A percentile compares a stretch with the other conserved stretches of the same genome.
phyloP scores from a whole-genome alignment of 257 asterid genomes.

The Forsythia viridissima region DNA sequence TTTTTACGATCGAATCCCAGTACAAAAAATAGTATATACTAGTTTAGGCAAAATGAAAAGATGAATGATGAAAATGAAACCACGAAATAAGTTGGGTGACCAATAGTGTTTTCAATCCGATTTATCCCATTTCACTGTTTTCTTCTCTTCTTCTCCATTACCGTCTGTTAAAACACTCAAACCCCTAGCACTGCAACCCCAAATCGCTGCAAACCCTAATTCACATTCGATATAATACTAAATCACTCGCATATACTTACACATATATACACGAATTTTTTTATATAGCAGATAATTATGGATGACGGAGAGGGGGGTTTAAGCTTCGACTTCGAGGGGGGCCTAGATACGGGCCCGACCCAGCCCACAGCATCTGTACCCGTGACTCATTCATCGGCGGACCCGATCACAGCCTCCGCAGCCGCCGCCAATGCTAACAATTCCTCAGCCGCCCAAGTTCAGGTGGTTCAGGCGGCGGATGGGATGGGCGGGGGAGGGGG shows the following conservation, averaged over 20 bases:
- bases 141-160: neutral
- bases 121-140: neutral
- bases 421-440: constrained; percentile 30
- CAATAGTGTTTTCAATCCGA: neutral
- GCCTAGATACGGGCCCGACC: constrained; percentile 65
- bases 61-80: neutral
- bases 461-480: constrained; percentile 30
- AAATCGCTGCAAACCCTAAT: neutral
- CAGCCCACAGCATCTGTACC: constrained; percentile 89
- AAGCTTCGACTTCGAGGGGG: constrained; percentile 93
- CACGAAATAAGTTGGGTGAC: neutral
- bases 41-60: neutral
- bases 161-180: neutral
- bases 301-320: constrained; percentile 93
- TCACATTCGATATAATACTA: neutral
- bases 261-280: neutral
- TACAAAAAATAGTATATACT: too few relatives aligned
- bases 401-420: constrained; percentile 31
- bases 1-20: too few relatives aligned
- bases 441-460: constrained; percentile 27
- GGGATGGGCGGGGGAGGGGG: constrained; percentile 40
- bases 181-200: neutral
- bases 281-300: constrained; percentile 36
- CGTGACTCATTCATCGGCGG: constrained; percentile 47
- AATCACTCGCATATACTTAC: neutral